Evolutionary conservation across 148 eudicot genomes (phyloP).

Genomic region (Vaccinium myrtillus): DNA sequence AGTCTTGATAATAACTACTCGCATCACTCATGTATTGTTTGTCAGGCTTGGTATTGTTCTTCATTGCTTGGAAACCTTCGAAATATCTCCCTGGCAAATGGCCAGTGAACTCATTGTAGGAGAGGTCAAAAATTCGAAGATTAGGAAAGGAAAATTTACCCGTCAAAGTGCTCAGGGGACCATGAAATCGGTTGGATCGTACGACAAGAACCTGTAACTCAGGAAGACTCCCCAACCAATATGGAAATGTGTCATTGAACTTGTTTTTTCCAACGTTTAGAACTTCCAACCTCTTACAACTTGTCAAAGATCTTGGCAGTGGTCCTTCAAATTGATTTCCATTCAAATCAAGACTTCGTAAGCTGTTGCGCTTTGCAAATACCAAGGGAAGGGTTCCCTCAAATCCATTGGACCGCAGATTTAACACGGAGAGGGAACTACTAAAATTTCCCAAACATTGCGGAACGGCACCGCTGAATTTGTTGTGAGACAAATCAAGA

Average conservation of each 20-base stretch:
- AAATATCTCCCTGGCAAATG: neutral
- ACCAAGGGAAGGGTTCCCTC: neutral
- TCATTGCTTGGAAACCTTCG: neutral
- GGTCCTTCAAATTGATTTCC: too few relatives aligned
- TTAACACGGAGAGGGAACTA: neutral
- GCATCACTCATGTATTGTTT: neutral
- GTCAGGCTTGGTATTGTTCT: neutral
- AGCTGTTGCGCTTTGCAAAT: neutral
- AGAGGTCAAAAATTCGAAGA: neutral
- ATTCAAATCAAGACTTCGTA: neutral
- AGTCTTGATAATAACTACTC: too few relatives aligned
- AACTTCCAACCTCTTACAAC: neutral
- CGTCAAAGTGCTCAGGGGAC: neutral
- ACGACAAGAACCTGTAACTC: neutral
- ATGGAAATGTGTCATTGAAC: too few relatives aligned
- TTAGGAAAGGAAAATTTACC: neutral
- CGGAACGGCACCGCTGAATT: neutral
- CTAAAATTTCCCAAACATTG: slow-evolving; percentile 8
- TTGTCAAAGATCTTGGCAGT: too few relatives aligned
- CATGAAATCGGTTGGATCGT: neutral
- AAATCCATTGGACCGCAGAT: neutral
- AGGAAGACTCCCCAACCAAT: neutral
- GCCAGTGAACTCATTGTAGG: neutral
- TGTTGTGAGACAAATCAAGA: neutral
- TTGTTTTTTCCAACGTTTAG: neutral